Base-by-base conservation (phyloP, 257 asterid genomes). In the Nemophila menziesii region DNA sequence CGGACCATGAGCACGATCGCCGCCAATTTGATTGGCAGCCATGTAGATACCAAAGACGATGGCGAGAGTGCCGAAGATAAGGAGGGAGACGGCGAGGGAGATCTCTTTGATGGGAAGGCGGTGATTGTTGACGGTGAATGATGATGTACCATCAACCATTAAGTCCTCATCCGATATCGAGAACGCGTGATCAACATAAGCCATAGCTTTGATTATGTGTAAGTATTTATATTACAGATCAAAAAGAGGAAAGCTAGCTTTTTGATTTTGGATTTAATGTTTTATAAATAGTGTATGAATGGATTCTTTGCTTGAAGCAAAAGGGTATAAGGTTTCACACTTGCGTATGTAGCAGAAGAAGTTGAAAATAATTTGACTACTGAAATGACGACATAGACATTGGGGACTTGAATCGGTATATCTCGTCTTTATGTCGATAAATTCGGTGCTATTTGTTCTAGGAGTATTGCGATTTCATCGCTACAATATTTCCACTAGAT, bases 141-240 rank as follows among this genome's bases (percentile, higher is more conserved):
- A 60, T 40, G 92, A 57, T n/a, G n/a, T n/a, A n/a, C n/a, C n/a
- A 10, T 67, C 98, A 90, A 90, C 74, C 93, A 90, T 80, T 39
- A 90, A 74, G 56, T 90, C 98, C 61, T 90, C 98, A 51, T 90
- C 98, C 48, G 98, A 78, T 18, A 90, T 84, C 67, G 98, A 90
- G 67, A 90, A 90, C 5, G 98, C 83, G 64, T 85, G 98, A 80
- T 84, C 96, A 13, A 84, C 96, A 37, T 90, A 90, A 41, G 98
- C 98, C 98, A 90, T 87, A n/a, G 21, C 15, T 45, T 8, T 1
- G 36, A 29, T 29, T 7, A 2, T n/a, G n/a, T n/a, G n/a, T n/a
- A n/a, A n/a, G n/a, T n/a, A n/a, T n/a, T n/a, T 29, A 2, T 29
- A 2, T 5, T 29, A n/a, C 4, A 7, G 7, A 29, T 29, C 9